These are phyloP conservation scores for Mariannaea sp. DNA, from an alignment of 2,329 filamentous ascomycete species.

Conservation along the genomic window DNA sequence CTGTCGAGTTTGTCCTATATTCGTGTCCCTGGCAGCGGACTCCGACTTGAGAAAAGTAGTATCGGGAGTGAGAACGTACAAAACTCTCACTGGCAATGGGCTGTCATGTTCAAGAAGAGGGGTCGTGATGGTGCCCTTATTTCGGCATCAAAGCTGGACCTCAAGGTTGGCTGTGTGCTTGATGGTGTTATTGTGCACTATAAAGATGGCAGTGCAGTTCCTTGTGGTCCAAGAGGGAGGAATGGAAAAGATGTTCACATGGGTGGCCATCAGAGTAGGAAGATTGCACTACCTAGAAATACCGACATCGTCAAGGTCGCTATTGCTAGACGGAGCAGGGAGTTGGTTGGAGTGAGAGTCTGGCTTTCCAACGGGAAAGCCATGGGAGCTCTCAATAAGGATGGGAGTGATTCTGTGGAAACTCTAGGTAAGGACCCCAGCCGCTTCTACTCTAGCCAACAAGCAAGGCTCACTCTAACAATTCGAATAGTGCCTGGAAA, in stretches of 20 bases:
- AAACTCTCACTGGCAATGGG: conserved; percentile 37
- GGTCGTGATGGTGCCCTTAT: conserved; percentile 40
- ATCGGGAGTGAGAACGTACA: conserved; percentile 30
- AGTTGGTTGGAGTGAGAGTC: conserved; percentile 32
- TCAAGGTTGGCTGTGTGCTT: conserved; percentile 49
- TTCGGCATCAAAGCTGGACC: conserved; percentile 49
- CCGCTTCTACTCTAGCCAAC: background rate
- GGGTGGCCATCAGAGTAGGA: conserved; percentile 40
- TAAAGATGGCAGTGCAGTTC: conserved; percentile 47
- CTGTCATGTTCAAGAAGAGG: conserved; percentile 41
- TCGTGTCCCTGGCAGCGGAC: conserved; percentile 44
- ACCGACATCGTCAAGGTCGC: conserved; percentile 40
- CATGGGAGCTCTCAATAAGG: conserved; percentile 29
- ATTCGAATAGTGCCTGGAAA: conserved; percentile 37
- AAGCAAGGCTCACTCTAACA: conserved; percentile 1
- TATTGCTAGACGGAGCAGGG: conserved; percentile 26
- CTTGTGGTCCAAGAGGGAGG: conserved; percentile 46
- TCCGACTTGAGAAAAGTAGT: conserved; percentile 47
- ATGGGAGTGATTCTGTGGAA: background rate
- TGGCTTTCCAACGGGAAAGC: conserved; percentile 28
- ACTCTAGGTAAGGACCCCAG: conserved; percentile 19
- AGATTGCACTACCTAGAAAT: conserved; percentile 32
- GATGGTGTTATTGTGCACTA: conserved; percentile 54
- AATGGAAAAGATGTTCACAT: conserved; percentile 27
- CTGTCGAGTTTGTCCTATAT: conserved; percentile 41